Percentiles rank a stretch among this genome's conserved stretches.
These are phyloP conservation scores for Gigaspora rosea DNA, from an alignment of 192 early-diverging fungal genomes.

Conservation along the genomic window DNA sequence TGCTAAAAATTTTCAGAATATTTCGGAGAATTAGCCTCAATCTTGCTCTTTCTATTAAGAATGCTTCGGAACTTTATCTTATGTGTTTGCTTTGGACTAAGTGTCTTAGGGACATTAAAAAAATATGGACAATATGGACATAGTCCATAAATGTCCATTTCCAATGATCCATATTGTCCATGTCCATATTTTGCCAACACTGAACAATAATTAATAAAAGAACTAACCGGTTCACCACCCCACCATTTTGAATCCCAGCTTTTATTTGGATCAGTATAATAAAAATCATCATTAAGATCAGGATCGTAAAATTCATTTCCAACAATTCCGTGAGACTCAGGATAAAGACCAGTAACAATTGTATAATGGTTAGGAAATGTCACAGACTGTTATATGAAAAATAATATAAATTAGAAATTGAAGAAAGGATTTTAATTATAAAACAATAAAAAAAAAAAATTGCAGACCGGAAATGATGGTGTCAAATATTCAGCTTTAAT, in stretches of 20 bases:
- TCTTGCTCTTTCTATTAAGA: no score
- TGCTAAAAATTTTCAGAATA: no score
- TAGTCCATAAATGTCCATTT: no score
- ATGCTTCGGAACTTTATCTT: no score
- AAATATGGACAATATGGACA: no score
- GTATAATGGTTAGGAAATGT: slow-evolving; percentile 96
- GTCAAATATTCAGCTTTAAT: slow-evolving; percentile 62
- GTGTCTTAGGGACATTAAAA: no score
- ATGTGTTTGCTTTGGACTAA: no score
- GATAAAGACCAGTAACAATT: slow-evolving; percentile 90
- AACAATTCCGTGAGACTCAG: slow-evolving; percentile 90
- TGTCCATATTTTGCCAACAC: no score
- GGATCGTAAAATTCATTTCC: slow-evolving; percentile 83
- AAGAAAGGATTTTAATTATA: neutral
- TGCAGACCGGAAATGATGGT: slow-evolving; percentile 67
- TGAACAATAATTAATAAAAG: neutral
- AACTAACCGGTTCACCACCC: slow-evolving; percentile 80
- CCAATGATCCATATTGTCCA: no score
- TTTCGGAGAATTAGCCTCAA: no score
- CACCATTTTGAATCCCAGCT: slow-evolving; percentile 80
- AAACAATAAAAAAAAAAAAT: neutral
- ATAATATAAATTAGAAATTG: neutral
- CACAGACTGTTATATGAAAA: slow-evolving; percentile 46
- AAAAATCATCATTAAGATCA: slow-evolving; percentile 67
- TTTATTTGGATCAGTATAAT: slow-evolving; percentile 66